Evolutionary conservation across 768 basidiomycete species (phyloP).

Genomic region (Mycena capillaripes): DNA sequence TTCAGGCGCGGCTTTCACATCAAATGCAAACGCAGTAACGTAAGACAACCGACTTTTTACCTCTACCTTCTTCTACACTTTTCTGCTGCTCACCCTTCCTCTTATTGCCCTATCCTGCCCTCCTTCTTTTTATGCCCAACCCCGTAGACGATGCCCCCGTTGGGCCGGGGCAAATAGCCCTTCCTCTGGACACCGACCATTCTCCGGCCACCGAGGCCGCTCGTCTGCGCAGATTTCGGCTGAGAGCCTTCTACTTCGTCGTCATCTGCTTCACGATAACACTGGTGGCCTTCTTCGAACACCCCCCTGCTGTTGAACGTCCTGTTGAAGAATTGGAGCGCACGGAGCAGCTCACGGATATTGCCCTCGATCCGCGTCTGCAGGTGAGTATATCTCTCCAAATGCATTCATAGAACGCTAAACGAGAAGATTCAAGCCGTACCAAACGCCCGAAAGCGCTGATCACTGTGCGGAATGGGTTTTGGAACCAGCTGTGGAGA

Average conservation of each 20-base stretch:
- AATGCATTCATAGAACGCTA: neutral
- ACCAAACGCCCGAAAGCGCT: conserved; percentile 23
- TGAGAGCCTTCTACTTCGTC: neutral
- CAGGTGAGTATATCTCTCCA: neutral
- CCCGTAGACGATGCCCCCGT: neutral
- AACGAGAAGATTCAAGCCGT: neutral
- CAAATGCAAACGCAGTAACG: too few relatives aligned
- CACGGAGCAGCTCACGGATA: too few relatives aligned
- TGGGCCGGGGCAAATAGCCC: neutral
- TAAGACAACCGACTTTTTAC: too few relatives aligned
- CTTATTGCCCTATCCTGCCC: too few relatives aligned
- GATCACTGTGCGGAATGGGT: conserved; percentile 14
- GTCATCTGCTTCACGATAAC: neutral
- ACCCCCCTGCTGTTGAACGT: neutral
- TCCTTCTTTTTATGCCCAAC: neutral
- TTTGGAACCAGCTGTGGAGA: neutral
- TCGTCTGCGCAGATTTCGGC: conserved; percentile 3
- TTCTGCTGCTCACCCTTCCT: too few relatives aligned
- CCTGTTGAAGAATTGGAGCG: neutral
- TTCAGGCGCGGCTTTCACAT: too few relatives aligned
- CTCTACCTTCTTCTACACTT: too few relatives aligned
- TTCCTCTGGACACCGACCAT: neutral
- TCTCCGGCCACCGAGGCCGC: neutral
- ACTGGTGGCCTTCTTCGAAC: neutral
- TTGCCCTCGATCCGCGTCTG: conserved; percentile 21